Conservation (phyloP, 208 protist genomes). For the Leptomonas pyrrhocoris region DNA sequence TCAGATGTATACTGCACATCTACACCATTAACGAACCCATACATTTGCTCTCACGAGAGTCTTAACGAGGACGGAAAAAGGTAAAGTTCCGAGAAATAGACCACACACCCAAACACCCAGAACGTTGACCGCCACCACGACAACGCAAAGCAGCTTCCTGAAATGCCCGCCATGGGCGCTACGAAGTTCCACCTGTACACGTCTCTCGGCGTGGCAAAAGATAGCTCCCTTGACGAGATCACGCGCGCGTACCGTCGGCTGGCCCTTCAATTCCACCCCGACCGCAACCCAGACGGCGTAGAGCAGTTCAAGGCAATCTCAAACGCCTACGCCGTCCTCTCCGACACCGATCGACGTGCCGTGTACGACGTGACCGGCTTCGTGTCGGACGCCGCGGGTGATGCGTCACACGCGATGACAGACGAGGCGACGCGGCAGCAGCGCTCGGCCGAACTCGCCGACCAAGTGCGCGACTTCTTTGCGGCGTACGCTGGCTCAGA, state of each 20-base stretch:
- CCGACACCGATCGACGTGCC: conserved; percentile 92
- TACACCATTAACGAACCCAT: no score
- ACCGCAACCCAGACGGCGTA: conserved; percentile 83
- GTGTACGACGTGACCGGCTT: conserved; percentile 95
- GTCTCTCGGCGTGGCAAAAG: conserved; percentile 49
- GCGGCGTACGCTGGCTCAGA: conserved; percentile 66
- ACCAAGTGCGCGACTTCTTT: conserved; percentile 75
- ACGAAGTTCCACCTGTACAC: conserved; percentile 54
- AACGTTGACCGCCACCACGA: no score
- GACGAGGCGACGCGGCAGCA: conserved; percentile 37
- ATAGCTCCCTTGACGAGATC: conserved; percentile 54
- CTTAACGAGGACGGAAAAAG: no score
- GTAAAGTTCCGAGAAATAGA: no score
- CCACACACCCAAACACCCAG: no score
- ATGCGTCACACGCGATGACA: conserved; percentile 3
- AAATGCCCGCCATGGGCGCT: conserved; percentile 6
- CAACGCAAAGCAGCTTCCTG: no score
- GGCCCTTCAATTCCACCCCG: conserved; percentile 87
- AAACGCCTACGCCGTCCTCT: conserved; percentile 97
- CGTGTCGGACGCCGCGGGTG: conserved; percentile 20
- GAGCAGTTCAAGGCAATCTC: conserved; percentile 91
- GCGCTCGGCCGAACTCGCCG: conserved; percentile 71
- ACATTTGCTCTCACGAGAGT: no score
- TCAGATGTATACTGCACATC: no score
- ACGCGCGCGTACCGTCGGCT: conserved; percentile 73